Percentiles rank a stretch among this genome's conserved stretches.
phyloP scores from a whole-genome alignment of 2,329 filamentous ascomycete genomes.

The Leptographium lundbergii region DNA sequence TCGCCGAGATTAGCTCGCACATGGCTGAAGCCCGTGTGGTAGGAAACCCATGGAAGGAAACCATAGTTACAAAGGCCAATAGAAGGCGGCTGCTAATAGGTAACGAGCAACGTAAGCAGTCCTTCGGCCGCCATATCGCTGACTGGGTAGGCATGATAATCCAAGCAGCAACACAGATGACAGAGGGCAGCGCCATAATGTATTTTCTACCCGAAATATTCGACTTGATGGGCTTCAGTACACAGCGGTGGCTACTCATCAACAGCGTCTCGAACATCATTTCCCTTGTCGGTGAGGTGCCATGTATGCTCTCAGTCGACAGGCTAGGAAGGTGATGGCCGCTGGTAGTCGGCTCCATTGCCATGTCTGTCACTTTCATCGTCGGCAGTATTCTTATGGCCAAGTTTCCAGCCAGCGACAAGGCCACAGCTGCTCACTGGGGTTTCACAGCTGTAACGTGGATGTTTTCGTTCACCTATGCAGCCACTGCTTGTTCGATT shows the following conservation, averaged over 20 bases:
- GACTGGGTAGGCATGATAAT: slow-evolving; percentile 28
- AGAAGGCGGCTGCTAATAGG: slow-evolving; percentile 34
- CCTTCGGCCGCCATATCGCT: too few relatives aligned
- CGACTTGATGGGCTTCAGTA: slow-evolving; percentile 30
- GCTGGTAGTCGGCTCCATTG: slow-evolving; percentile 14
- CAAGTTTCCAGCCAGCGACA: slow-evolving; percentile 19
- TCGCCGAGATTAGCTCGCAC: background rate
- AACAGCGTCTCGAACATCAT: slow-evolving; percentile 29
- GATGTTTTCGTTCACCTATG: slow-evolving; percentile 1
- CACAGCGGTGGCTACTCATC: slow-evolving; percentile 46
- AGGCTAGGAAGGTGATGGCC: slow-evolving; percentile 12
- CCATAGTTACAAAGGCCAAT: background rate
- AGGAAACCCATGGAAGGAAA: background rate
- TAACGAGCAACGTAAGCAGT: too few relatives aligned
- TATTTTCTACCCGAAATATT: slow-evolving; percentile 53
- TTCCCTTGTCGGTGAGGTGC: slow-evolving; percentile 21
- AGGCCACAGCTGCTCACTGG: slow-evolving; percentile 14
- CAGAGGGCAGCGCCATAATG: slow-evolving; percentile 49
- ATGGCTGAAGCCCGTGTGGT: background rate
- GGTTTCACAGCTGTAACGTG: slow-evolving; percentile 10
- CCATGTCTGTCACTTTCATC: slow-evolving; percentile 8
- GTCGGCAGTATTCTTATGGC: background rate
- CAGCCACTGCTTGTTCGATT: background rate
- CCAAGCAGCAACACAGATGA: slow-evolving; percentile 33
- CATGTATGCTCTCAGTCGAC: slow-evolving; percentile 12